Base-by-base conservation (phyloP, 192 early-diverging fungal genomes). In the Linnemannia elongata region DNA sequence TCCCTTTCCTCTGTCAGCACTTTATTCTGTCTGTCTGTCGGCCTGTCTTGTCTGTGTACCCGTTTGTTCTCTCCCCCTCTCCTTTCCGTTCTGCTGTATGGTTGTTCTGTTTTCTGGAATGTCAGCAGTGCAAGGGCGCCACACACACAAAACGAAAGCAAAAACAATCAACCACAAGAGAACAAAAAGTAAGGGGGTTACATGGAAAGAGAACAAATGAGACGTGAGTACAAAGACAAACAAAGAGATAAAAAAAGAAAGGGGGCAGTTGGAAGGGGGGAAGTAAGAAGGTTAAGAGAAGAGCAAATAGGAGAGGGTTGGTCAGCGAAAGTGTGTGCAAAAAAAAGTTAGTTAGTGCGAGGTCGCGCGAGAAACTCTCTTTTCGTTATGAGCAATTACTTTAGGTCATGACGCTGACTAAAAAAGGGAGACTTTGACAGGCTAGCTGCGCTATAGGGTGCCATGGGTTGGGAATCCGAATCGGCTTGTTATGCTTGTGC, bases 51-150 rank as follows among this genome's bases (percentile, higher is more conserved):
- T 27, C 60, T 66, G 27, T 33, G 12, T 33, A 33, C 13, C 12
- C 24, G 27, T 33, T 30, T 35, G 49, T 13, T 15, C 60, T 15
- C 60, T 15, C 6, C 3, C n/a, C 10, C 60, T 66, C 60, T 33
- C 60, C 60, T 66, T 66, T 66, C 3, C 12, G 30, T 69, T 36
- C 35, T 36, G 35, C 41, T 71, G 22, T 33, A n/a, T n/a, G 41
- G n/a, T 39, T 71, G 27, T 33, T 33, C 27, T 66, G 60, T 30
- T 74, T 17, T 66, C 60, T 66, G 60, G 60, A 66, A 66, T 66
- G 27, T 66, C 60, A 66, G 60, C 60, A 66, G 60, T 66, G 30
- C 27, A 66, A 66, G 60, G 60, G 30, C 10, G 30, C 27, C 55
- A 30, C 27, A 12, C n/a, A 30, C 60, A 33, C 12, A 13, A n/a